A percentile compares a stretch with the other conserved stretches of the same genome.
These are phyloP conservation scores for Penicillium sp. DNA, from an alignment of 2,329 filamentous ascomycete species.

Conservation along the genomic window DNA sequence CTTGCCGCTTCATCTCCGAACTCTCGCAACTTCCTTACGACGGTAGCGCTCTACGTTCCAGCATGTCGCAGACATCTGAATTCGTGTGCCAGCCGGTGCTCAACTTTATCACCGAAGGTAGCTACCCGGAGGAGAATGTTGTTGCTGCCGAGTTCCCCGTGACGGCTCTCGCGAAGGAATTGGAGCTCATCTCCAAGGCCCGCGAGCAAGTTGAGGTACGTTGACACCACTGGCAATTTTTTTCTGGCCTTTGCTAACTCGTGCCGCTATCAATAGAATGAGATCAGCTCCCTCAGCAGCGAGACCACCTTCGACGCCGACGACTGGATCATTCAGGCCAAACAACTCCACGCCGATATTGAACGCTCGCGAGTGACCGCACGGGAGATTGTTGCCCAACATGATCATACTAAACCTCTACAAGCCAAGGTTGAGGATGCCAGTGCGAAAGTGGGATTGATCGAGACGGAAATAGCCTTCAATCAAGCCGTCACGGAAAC, in stretches of 20 bases:
- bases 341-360: constrained; percentile 81
- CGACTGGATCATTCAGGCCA: constrained; percentile 81
- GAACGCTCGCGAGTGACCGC: constrained; percentile 75
- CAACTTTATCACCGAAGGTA: constrained; percentile 58
- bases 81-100: constrained; percentile 61
- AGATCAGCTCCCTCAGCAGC: constrained; percentile 74
- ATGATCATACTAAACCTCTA: constrained; percentile 66
- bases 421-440: constrained; percentile 64
- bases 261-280: constrained; percentile 48
- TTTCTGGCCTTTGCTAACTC: constrained; percentile 8
- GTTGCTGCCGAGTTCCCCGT: constrained; percentile 53
- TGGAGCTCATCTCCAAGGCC: constrained; percentile 52
- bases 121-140: constrained; percentile 58
- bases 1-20: constrained; percentile 10
- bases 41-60: constrained; percentile 23
- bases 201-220: constrained; percentile 55
- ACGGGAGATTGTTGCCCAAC: constrained; percentile 74
- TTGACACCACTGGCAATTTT: background rate
- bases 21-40: background rate
- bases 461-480: constrained; percentile 60
- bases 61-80: constrained; percentile 37
- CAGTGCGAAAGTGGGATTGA: constrained; percentile 53
- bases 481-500: constrained; percentile 53
- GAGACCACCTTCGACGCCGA: constrained; percentile 77
- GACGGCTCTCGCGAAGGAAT: constrained; percentile 49